A percentile compares a stretch with the other conserved stretches of the same genome.
Evolutionary conservation across 257 asterid genomes (phyloP).

Genomic region (Solanum ossicruentum): DNA sequence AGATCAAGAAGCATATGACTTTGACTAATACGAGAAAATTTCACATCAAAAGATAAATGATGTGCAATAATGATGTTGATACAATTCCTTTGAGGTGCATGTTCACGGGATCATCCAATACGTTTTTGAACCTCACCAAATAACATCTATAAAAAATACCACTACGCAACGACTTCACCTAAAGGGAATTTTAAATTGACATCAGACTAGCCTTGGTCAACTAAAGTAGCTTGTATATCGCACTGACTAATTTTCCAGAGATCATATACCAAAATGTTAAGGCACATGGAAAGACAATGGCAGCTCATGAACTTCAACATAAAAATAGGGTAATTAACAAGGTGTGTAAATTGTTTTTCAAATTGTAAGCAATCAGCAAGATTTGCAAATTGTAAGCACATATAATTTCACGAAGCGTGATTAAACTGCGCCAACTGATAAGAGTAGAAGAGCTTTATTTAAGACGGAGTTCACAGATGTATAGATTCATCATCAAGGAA

Average conservation of each 20-base stretch:
- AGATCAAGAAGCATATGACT: neutral
- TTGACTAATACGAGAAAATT: neutral
- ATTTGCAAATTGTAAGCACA: neutral
- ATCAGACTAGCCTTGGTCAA: neutral
- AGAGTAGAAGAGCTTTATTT: neutral
- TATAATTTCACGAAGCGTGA: neutral
- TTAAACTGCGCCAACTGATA: neutral
- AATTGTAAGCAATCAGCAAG: neutral
- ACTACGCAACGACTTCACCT: neutral
- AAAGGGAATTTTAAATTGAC: neutral
- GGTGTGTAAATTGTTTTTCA: neutral
- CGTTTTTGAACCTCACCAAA: neutral
- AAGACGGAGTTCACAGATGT: neutral
- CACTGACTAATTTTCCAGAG: neutral
- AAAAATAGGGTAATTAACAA: neutral
- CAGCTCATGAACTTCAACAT: neutral
- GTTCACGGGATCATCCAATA: neutral
- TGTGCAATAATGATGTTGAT: neutral
- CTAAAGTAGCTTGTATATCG: neutral
- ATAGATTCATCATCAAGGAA: neutral
- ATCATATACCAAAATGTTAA: neutral
- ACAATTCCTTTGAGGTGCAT: neutral
- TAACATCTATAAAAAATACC: neutral
- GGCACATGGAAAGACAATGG: neutral
- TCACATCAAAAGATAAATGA: neutral